Percentiles rank a stretch among this genome's conserved stretches.
Conservation (phyloP, 176 grass and related monocot species). For the Carex parvula region DNA sequence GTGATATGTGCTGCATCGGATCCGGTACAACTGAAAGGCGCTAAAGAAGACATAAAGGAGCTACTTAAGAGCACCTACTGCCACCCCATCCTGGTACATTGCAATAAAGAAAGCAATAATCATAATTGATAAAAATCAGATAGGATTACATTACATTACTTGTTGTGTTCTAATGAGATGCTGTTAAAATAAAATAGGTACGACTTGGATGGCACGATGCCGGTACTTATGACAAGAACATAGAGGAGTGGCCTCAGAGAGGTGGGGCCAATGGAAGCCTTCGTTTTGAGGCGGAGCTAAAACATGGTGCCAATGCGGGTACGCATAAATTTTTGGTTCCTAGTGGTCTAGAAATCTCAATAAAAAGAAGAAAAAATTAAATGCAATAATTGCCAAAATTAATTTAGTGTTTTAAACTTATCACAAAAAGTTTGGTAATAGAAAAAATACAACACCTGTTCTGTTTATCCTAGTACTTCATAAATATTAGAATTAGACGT, state of each 20-base stretch:
- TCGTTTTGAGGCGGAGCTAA: conserved; percentile 84
- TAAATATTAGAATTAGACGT: neutral
- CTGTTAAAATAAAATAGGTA: conserved; percentile 39
- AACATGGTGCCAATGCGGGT: conserved; percentile 99
- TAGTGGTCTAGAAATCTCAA: neutral
- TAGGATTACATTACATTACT: neutral
- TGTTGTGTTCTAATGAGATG: neutral
- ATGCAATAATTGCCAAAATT: neutral
- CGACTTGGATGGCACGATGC: conserved; percentile 96
- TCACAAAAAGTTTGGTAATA: neutral
- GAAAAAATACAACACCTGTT: neutral
- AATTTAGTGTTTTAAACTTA: neutral
- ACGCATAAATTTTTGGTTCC: neutral
- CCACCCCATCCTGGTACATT: conserved; percentile 85
- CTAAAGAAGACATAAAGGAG: conserved; percentile 76
- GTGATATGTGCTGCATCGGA: conserved; percentile 54
- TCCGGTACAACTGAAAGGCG: conserved; percentile 62
- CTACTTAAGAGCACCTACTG: conserved; percentile 60
- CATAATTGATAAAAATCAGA: neutral
- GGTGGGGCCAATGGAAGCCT: conserved; percentile 97
- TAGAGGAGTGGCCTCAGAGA: conserved; percentile 77
- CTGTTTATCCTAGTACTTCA: neutral
- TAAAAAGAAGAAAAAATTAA: neutral
- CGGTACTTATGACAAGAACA: conserved; percentile 90
- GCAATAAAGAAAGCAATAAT: neutral